A percentile compares a stretch with the other conserved stretches of the same genome.
Evolutionary conservation across 176 grass and related monocot species (phyloP).

Genomic region (Aegilops tauschii): DNA sequence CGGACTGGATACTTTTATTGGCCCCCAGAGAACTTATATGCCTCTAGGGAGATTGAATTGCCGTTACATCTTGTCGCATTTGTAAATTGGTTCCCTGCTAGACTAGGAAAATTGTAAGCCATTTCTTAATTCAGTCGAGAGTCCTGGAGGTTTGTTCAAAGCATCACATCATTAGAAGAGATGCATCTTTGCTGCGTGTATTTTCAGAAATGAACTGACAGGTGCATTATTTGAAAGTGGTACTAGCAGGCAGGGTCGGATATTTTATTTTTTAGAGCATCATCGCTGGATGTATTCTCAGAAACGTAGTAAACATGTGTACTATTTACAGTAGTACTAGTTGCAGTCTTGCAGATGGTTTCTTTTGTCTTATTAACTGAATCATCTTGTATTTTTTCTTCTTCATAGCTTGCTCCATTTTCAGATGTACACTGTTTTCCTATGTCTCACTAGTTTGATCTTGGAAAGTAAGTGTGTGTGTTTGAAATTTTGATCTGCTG

Average conservation of each 20-base stretch:
- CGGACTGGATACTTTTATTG: not conserved
- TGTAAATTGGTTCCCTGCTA: not conserved
- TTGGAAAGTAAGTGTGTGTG: too few species aligned
- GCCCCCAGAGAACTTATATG: not conserved
- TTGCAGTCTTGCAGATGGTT: not conserved
- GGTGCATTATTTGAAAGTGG: not conserved
- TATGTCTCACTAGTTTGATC: not conserved
- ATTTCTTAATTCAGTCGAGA: not conserved
- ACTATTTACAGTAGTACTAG: not conserved
- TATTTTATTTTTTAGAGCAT: too few species aligned
- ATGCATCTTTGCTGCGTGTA: not conserved
- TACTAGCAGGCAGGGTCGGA: not conserved
- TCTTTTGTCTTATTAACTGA: slow-evolving; percentile 7
- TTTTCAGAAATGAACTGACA: slow-evolving; percentile 10
- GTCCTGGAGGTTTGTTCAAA: slow-evolving; percentile 15
- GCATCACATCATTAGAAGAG: not conserved
- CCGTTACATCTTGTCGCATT: not conserved
- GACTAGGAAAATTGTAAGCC: not conserved
- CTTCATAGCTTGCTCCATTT: not conserved
- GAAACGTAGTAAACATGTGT: too few species aligned
- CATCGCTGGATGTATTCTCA: too few species aligned
- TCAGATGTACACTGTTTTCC: too few species aligned
- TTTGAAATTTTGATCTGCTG: too few species aligned
- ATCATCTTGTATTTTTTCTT: not conserved
- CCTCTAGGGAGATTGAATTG: not conserved